phyloP scores from a whole-genome alignment of 768 basidiomycete species.

The Pisolithus albus region DNA sequence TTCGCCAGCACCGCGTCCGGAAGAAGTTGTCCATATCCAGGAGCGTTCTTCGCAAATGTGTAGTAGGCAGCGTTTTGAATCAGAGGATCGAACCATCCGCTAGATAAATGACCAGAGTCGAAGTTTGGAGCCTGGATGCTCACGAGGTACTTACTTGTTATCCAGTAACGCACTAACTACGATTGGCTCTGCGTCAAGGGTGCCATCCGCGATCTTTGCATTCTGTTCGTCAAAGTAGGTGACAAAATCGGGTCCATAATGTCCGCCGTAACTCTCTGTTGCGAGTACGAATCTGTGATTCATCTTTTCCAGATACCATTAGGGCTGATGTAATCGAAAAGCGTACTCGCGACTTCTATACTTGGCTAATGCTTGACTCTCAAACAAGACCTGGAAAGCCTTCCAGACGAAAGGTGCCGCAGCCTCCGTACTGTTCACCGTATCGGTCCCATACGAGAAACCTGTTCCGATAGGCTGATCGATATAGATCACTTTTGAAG shows the following conservation, averaged over 20 bases:
- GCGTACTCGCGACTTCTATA: slow-evolving; percentile 49
- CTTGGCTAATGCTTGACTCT: slow-evolving; percentile 44
- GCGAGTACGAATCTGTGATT: slow-evolving; percentile 49
- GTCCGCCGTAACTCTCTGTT: slow-evolving; percentile 64
- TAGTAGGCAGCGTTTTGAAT: slow-evolving; percentile 58
- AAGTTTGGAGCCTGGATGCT: not conserved
- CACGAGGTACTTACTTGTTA: slow-evolving; percentile 39
- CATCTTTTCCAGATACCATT: not conserved
- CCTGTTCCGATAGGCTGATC: slow-evolving; percentile 65
- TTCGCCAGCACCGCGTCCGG: slow-evolving; percentile 36
- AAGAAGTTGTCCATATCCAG: slow-evolving; percentile 61
- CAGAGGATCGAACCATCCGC: slow-evolving; percentile 62
- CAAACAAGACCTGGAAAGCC: slow-evolving; percentile 58
- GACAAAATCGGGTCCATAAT: slow-evolving; percentile 60
- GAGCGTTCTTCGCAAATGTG: slow-evolving; percentile 53
- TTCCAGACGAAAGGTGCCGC: slow-evolving; percentile 56
- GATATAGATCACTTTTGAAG: slow-evolving; percentile 55
- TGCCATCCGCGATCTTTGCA: slow-evolving; percentile 37
- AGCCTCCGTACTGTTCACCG: slow-evolving; percentile 44
- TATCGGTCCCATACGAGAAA: slow-evolving; percentile 52
- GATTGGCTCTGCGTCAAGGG: slow-evolving; percentile 43
- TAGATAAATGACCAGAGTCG: slow-evolving; percentile 13
- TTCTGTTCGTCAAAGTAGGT: slow-evolving; percentile 63
- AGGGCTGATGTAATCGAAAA: not conserved
- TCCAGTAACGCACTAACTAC: slow-evolving; percentile 57